phyloP scores from a whole-genome alignment of 306 rosid species.

The Hippophae gyantsensis region DNA sequence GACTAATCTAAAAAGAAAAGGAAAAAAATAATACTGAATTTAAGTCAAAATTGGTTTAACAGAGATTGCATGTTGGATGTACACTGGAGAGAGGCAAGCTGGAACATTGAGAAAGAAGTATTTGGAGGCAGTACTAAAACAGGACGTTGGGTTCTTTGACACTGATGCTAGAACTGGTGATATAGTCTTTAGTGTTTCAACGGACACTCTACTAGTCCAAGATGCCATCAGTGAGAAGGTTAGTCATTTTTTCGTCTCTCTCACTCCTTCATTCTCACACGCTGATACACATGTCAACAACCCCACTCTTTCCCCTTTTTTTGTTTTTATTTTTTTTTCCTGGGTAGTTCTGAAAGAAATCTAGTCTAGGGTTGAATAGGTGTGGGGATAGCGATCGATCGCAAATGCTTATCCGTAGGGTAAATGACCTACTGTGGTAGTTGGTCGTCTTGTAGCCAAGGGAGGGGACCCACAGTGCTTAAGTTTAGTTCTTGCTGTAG shows the following conservation, averaged over 20 bases:
- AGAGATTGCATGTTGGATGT: conserved; percentile 99
- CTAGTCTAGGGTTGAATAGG: not conserved
- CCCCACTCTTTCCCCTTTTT: no score
- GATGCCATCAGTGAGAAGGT: conserved; percentile 99
- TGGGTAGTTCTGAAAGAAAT: not conserved
- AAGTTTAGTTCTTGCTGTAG: not conserved
- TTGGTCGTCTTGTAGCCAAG: conserved; percentile 9
- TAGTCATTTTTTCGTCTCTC: not conserved
- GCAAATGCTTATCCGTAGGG: conserved; percentile 11
- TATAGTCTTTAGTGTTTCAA: conserved; percentile 90
- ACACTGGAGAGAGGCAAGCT: conserved; percentile 91
- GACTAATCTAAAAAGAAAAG: no score
- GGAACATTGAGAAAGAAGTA: conserved; percentile 91
- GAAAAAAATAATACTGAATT: no score
- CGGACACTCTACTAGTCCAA: conserved; percentile 93
- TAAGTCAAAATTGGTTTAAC: conserved; percentile 5
- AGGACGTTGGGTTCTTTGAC: conserved; percentile 96
- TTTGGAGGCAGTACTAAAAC: conserved; percentile 82
- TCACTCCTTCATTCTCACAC: not conserved
- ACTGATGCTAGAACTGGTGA: conserved; percentile 98
- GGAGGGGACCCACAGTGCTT: conserved; percentile 9
- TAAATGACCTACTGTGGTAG: conserved; percentile 1
- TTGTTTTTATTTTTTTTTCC: no score
- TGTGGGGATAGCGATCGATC: conserved; percentile 1
- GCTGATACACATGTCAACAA: not conserved